These are phyloP conservation scores for Kazachstania kunashirensis DNA, from an alignment of 805 yeast genomes.

Conservation along the genomic window DNA sequence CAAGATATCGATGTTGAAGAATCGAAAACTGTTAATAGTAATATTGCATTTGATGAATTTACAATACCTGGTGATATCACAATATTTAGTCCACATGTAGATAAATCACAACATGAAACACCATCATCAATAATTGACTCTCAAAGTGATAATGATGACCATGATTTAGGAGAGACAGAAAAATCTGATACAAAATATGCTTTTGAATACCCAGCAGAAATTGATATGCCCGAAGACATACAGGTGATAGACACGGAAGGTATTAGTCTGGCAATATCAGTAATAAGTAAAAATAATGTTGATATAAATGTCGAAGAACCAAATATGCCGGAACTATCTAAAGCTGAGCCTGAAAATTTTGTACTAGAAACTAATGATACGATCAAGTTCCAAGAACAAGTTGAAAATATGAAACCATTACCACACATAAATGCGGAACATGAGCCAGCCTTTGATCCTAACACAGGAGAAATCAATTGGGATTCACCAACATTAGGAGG, in stretches of 20 bases:
- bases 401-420: too few relatives aligned
- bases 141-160: too few relatives aligned
- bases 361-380: neutral
- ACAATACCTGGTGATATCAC: conserved; percentile 9
- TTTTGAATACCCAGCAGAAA: too few relatives aligned
- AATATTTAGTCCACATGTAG: conserved; percentile 6
- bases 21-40: neutral
- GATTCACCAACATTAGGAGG: conserved; percentile 99
- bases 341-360: too few relatives aligned
- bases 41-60: conserved; percentile 5
- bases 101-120: neutral
- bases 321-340: neutral
- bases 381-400: too few relatives aligned
- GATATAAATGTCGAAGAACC: too few relatives aligned
- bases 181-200: too few relatives aligned
- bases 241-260: conserved; percentile 1
- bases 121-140: too few relatives aligned
- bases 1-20: too few relatives aligned
- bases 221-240: too few relatives aligned
- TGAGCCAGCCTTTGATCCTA: conserved; percentile 80
- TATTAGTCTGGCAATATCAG: neutral
- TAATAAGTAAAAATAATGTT: neutral
- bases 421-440: conserved; percentile 32
- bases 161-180: too few relatives aligned
- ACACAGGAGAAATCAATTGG: conserved; percentile 98